Evolutionary conservation across 2,329 filamentous ascomycete species (phyloP).

Genomic region (Colletotrichum theobromicola): DNA sequence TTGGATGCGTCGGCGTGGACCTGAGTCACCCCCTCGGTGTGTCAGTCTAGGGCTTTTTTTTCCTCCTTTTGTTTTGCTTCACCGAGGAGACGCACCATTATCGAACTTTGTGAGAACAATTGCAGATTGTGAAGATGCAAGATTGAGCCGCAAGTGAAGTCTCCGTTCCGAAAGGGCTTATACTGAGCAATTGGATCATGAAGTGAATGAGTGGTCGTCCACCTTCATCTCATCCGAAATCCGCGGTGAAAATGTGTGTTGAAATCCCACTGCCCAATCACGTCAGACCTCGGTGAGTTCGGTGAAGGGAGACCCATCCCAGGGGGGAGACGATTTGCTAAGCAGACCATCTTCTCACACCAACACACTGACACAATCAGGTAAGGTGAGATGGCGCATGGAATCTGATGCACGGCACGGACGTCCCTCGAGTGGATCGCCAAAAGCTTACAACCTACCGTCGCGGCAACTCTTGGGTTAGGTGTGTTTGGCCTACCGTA

Average conservation of each 20-base stretch:
- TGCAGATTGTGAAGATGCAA: fast-evolving
- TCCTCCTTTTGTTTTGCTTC: not conserved
- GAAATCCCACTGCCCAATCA: constrained; percentile 16
- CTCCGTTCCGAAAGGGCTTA: fast-evolving
- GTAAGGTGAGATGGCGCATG: not conserved
- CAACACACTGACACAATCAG: not conserved
- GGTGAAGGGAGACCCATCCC: not conserved
- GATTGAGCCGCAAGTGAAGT: not conserved
- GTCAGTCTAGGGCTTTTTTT: not conserved
- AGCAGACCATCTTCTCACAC: not conserved
- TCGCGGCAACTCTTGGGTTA: not conserved
- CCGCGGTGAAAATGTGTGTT: constrained; percentile 9
- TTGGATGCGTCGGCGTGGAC: constrained; percentile 82
- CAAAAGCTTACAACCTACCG: not conserved
- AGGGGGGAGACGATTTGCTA: not conserved
- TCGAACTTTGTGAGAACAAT: not conserved
- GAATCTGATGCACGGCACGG: not conserved
- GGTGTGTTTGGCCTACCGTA: not conserved
- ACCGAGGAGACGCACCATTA: not conserved
- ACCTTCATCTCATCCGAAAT: not conserved
- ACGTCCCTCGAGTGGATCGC: not conserved
- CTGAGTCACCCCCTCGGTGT: constrained; percentile 39
- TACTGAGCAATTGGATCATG: not conserved
- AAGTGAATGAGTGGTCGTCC: not conserved
- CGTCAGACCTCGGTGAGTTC: constrained; percentile 10